Evolutionary conservation across 2,329 filamentous ascomycete genomes (phyloP), one percentile per base, ranked within the genome.

Genomic region (Orbilia ellipsospora): DNA sequence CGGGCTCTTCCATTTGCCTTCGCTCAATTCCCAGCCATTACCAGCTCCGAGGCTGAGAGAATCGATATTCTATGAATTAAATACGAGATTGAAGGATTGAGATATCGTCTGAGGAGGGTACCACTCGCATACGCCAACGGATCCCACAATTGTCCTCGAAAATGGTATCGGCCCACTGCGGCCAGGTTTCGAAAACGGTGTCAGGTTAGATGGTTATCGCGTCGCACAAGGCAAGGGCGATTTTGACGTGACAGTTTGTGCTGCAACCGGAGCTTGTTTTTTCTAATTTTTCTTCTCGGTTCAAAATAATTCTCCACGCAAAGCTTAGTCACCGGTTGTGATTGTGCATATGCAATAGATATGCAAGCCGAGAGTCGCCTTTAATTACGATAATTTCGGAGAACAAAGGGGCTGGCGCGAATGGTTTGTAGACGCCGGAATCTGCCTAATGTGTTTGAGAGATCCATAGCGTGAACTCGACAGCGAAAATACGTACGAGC

Each of bases 151-250:
- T 23, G 4, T 2, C 23, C 2, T 23, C 23, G 23, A 23, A 23
- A 23, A 23, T 23, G 13, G 15, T 36, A 36, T 7, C 31, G 31
- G 7, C 7, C 3, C 28, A 3, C 28, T 31, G 4, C 28, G 3
- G 5, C 31, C 10, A 10, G 31, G 31, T 10, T 10, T 36, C 2
- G 31, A 36, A 36, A 36, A 36, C 31, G 10, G 31, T 36, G 31
- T 36, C 31, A 6, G 31, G 5, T 10, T 6, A 36, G 5, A 7
- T 36, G 31, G 6, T 36, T 36, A 36, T 36, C 31, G 31, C 31
- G 72, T 75, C 31, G 59, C 45, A 69, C 72, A 75, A 75, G 60
- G 72, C 60, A 64, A 75, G 72, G 59, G 54, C 42, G 18, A 36
- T 51, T 60, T 36, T 36, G 31, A 36, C 31, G 31, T 67, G 54